These are phyloP conservation scores for Thalassiosira mediterranea DNA, from an alignment of 352 stramenopile species.

Conservation along the genomic window DNA sequence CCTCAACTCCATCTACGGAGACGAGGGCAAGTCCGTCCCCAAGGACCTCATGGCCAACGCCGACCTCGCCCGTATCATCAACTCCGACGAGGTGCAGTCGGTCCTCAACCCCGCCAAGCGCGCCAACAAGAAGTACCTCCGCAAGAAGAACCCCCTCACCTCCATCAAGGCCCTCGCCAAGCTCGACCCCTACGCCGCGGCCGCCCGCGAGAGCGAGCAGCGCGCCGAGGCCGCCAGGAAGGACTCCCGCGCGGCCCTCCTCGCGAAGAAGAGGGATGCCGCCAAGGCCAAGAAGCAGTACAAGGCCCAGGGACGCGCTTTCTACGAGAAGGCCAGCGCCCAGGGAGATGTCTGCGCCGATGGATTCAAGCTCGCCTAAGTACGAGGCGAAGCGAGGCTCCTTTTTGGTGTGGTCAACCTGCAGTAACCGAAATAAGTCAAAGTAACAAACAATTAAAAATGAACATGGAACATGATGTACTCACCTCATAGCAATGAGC, in stretches of 20 bases:
- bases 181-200: constrained; percentile 96
- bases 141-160: constrained; percentile 98
- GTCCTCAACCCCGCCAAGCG: constrained; percentile 93
- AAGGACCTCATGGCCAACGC: constrained; percentile 95
- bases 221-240: constrained; percentile 87
- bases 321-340: constrained; percentile 83
- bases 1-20: constrained; percentile 96
- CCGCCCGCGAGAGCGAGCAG: constrained; percentile 89
- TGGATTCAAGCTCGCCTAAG: constrained; percentile 72
- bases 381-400: no score
- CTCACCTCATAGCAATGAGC: no score
- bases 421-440: no score
- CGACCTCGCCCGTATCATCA: constrained; percentile 98
- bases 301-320: constrained; percentile 81
- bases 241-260: constrained; percentile 88
- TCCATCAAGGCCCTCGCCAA: constrained; percentile 95
- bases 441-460: no score
- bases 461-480: no score
- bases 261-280: constrained; percentile 87
- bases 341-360: constrained; percentile 85
- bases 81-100: constrained; percentile 98
- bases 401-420: no score
- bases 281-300: constrained; percentile 85
- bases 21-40: constrained; percentile 91
- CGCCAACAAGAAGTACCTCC: constrained; percentile 88